Base-by-base conservation (phyloP, 1,284 basidiomycete species). In the Anthracocystis setariae region DNA sequence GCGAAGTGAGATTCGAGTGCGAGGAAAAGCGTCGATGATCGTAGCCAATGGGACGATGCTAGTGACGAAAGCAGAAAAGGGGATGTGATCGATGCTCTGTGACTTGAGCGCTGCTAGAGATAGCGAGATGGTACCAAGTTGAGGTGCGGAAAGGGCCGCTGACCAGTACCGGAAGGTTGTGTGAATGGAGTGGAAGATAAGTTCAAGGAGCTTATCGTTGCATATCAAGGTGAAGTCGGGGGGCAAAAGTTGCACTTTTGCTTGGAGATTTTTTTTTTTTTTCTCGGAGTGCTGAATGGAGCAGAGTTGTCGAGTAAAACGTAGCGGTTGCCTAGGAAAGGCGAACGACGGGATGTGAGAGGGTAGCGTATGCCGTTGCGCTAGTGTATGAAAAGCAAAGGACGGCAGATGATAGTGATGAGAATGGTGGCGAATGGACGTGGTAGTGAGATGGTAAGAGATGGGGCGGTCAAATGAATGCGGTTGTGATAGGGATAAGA, bases 1-100 rank as follows among this genome's bases (percentile, higher is more conserved):
- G 66, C 51, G 67, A 53, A 8, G 17, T 7, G 51, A 20, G 29
- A n/a, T 43, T 27, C 47, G 52, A 59, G 46, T 43, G 56, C 46
- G 25, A 32, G 44, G 45, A 40, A n/a, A 29, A 40, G 56, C 44
- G 60, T 59, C 47, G 57, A 70, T 56, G 60, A 54, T 56, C 60
- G 67, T 70, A 61, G 61, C 61, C 67, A 46, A 64, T 47, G 60
- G 60, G 66, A 70, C 66, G 60, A 63, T 47, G 53, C 60, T 57
- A n/a, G 24, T 51, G 61, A 62, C 56, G 29, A 12, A 29, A 29
- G 29, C 29, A 52, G 42, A 39, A 29, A 46, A 46, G 20, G 23
- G 18, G 9, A n/a, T 53, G 48, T 48, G 38, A 40, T 42, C 20
- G 56, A 43, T 49, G 47, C 33, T 39, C 3, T 13, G 35, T 24